Percentiles rank a stretch among this genome's conserved stretches.
phyloP scores from a whole-genome alignment of 106 monocot species.

The Allium cepa region DNA sequence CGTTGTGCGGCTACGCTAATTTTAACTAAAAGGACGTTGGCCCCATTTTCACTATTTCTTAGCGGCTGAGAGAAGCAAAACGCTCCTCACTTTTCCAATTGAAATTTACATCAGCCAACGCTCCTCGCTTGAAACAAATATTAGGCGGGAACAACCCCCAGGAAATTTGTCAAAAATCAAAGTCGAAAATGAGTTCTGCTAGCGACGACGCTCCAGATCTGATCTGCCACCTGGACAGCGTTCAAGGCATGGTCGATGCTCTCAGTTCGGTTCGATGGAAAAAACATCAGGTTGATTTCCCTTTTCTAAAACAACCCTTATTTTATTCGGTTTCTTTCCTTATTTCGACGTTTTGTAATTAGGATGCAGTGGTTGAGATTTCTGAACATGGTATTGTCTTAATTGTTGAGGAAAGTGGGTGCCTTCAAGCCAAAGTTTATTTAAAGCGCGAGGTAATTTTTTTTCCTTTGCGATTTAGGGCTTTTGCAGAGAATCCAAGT shows the following conservation, averaged over 20 bases:
- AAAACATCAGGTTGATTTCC: constrained; percentile 58
- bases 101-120: no score
- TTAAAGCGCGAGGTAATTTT: constrained; percentile 80
- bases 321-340: no score
- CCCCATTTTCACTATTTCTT: no score
- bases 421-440: constrained; percentile 98
- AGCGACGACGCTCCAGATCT: constrained; percentile 53
- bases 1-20: no score
- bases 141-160: constrained; percentile 5
- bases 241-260: constrained; percentile 97
- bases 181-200: constrained; percentile 34
- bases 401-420: constrained; percentile 85
- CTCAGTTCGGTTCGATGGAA: constrained; percentile 96
- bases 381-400: constrained; percentile 95
- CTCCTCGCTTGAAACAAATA: neutral
- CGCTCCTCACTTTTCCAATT: no score
- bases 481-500: neutral
- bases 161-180: neutral
- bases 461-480: neutral
- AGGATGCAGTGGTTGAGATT: constrained; percentile 88
- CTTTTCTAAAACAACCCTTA: neutral
- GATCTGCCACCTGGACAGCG: constrained; percentile 68
- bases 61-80: no score
- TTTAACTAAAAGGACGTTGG: no score
- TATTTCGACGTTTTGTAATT: constrained; percentile 14